These are phyloP conservation scores for Calamus simplicifolius DNA, from an alignment of 176 grass and related monocot genomes.

Conservation along the genomic window DNA sequence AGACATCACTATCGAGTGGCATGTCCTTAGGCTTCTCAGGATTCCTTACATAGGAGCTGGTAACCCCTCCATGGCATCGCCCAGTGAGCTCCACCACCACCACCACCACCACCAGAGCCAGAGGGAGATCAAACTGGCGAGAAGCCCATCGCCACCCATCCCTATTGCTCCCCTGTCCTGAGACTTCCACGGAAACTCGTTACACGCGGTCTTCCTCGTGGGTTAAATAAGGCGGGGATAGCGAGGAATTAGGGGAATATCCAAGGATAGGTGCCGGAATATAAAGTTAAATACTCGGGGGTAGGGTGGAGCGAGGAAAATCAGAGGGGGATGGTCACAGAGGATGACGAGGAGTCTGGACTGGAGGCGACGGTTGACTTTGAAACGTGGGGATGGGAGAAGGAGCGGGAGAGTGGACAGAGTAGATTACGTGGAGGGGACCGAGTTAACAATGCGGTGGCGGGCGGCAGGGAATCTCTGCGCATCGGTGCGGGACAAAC, in stretches of 20 bases:
- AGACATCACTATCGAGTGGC: conserved; percentile 72
- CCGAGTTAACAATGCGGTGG: no score
- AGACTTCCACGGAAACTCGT: background rate
- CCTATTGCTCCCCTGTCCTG: background rate
- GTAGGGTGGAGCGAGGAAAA: no score
- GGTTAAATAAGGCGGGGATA: background rate
- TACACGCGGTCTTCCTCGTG: background rate
- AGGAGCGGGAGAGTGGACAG: no score
- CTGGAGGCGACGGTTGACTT: no score
- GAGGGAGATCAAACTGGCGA: background rate
- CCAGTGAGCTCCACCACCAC: background rate
- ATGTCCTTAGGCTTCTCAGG: conserved; percentile 43
- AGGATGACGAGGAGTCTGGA: no score
- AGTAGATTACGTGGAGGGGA: no score
- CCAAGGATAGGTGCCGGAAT: background rate
- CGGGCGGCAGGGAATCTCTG: no score
- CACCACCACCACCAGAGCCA: conserved; percentile 6
- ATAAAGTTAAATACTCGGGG: no score
- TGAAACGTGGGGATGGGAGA: no score
- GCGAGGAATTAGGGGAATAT: conserved; percentile 22
- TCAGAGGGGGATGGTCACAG: no score
- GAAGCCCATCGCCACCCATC: conserved; percentile 5
- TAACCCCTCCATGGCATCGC: conserved; percentile 30
- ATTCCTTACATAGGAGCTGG: conserved; percentile 53
- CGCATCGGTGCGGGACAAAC: no score